Evolutionary conservation across 768 basidiomycete species (phyloP).

Genomic region (Mycena filopes): DNA sequence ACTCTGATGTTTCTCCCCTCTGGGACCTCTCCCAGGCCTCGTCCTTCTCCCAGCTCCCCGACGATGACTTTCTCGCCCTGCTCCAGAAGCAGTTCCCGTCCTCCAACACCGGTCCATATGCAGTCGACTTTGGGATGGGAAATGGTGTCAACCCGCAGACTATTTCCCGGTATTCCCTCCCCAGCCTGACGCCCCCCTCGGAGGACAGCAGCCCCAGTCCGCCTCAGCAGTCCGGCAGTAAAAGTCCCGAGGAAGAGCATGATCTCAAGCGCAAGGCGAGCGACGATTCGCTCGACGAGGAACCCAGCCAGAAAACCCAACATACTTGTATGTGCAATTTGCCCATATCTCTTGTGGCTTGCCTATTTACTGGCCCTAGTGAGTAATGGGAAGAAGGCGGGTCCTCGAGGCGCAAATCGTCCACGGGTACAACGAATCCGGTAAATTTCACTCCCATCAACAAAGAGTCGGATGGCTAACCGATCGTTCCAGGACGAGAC

Average conservation of each 20-base stretch:
- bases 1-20: constrained; percentile 58
- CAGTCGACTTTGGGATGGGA: constrained; percentile 39
- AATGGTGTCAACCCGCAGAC: constrained; percentile 70
- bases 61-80: constrained; percentile 82
- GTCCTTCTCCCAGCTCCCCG: constrained; percentile 71
- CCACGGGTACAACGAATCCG: constrained; percentile 31
- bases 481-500: constrained; percentile 68
- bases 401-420: constrained; percentile 52
- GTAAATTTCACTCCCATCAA: constrained; percentile 6
- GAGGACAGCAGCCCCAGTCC: constrained; percentile 87
- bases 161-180: constrained; percentile 60
- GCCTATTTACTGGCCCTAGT: constrained; percentile 21
- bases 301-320: constrained; percentile 73
- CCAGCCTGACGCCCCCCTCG: constrained; percentile 68
- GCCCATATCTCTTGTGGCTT: constrained; percentile 3
- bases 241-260: constrained; percentile 50
- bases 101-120: constrained; percentile 28
- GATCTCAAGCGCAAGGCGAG: constrained; percentile 83
- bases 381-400: constrained; percentile 38
- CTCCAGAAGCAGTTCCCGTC: constrained; percentile 81
- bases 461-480: too few relatives aligned
- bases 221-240: constrained; percentile 57
- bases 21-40: constrained; percentile 75
- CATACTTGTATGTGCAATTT: constrained; percentile 62
- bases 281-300: constrained; percentile 68